A percentile compares a stretch with the other conserved stretches of the same genome.
Conservation (phyloP, 306 rosid species). For the Inga leiocalycina region DNA sequence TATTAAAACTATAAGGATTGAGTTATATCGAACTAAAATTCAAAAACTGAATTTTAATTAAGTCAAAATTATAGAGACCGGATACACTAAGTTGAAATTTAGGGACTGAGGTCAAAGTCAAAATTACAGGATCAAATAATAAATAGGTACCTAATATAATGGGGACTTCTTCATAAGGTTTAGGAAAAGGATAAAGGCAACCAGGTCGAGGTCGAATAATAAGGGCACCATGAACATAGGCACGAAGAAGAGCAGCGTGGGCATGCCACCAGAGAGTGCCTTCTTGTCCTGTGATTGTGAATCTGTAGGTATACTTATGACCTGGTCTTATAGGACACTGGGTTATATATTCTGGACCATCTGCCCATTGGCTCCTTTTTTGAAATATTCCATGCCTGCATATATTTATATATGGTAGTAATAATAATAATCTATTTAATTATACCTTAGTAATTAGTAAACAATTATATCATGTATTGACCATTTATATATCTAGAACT, state of each 20-base stretch:
- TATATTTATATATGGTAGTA: too few relatives aligned
- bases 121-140: too few relatives aligned
- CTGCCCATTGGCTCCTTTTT: conserved; percentile 63
- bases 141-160: conserved; percentile 45
- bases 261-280: conserved; percentile 94
- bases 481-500: too few relatives aligned
- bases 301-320: conserved; percentile 47
- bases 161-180: conserved; percentile 51
- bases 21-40: too few relatives aligned
- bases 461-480: too few relatives aligned
- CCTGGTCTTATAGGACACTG: conserved; percentile 70
- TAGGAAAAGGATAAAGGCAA: conserved; percentile 42
- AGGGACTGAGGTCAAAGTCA: too few relatives aligned
- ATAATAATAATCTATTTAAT: not conserved
- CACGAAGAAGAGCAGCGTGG: conserved; percentile 57
- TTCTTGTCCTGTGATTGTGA: conserved; percentile 60
- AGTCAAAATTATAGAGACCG: too few relatives aligned
- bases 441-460: not conserved
- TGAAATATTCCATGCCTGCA: conserved; percentile 79
- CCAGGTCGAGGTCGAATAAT: conserved; percentile 50
- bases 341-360: conserved; percentile 70
- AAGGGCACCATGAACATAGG: conserved; percentile 68
- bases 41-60: too few relatives aligned
- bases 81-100: too few relatives aligned
- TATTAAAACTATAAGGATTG: too few relatives aligned